Conservation (phyloP, 129 eudicot genomes). For the Chrysanthemum seticuspe region DNA sequence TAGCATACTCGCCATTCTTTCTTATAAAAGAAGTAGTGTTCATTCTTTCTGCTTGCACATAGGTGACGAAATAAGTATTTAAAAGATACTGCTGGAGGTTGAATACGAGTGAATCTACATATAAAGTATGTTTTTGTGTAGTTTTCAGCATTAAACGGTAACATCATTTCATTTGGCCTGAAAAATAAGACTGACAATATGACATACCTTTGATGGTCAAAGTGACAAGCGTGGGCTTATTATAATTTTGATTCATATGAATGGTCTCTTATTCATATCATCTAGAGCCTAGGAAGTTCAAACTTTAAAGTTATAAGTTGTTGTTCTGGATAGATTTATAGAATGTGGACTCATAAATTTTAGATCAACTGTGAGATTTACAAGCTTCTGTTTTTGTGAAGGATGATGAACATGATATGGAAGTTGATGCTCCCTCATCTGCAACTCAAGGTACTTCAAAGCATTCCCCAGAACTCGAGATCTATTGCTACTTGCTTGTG, state of each 20-base stretch:
- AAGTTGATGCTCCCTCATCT: conserved; percentile 84
- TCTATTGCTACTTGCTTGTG: conserved; percentile 88
- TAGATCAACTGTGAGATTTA: background rate
- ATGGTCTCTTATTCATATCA: no score
- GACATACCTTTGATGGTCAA: no score
- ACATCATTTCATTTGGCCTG: no score
- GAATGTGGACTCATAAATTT: no score
- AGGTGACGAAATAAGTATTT: background rate
- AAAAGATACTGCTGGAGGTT: background rate
- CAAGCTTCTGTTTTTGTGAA: conserved; percentile 24
- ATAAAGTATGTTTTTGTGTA: background rate
- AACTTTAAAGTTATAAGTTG: no score
- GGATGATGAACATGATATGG: conserved; percentile 87
- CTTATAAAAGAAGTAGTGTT: background rate
- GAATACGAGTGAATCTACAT: background rate
- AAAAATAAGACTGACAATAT: no score
- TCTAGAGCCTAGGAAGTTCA: no score
- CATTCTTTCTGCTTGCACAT: background rate
- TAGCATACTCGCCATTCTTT: background rate
- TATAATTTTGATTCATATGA: no score
- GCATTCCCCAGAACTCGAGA: conserved; percentile 83
- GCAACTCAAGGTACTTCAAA: conserved; percentile 53
- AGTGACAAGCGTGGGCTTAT: no score
- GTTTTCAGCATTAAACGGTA: background rate
- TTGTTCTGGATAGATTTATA: no score